phyloP scores from a whole-genome alignment of 169 alveolate species.

The Neospora caninum region DNA sequence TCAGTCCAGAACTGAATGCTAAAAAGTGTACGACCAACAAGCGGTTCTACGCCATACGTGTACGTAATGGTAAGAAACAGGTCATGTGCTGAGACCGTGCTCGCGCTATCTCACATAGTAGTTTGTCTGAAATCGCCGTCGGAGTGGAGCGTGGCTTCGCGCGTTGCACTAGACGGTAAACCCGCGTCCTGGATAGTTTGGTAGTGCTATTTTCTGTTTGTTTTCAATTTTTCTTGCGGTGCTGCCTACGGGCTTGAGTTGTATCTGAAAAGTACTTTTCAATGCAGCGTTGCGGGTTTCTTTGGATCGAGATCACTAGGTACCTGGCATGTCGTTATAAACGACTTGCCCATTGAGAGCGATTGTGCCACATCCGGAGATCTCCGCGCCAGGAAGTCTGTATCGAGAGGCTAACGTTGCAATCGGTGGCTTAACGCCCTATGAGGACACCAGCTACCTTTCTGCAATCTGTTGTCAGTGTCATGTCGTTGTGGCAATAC shows the following conservation, averaged over 20 bases:
- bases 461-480: not conserved
- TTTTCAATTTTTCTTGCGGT: not conserved
- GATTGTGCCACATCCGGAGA: slow-evolving; percentile 64
- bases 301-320: not conserved
- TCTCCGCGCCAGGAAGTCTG: slow-evolving; percentile 63
- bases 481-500: not conserved
- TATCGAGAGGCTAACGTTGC: not conserved
- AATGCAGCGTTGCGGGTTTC: not conserved
- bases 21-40: too few relatives aligned
- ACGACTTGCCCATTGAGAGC: slow-evolving; percentile 65
- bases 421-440: not conserved
- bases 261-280: not conserved
- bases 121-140: too few relatives aligned
- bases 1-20: too few relatives aligned
- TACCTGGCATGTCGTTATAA: slow-evolving; percentile 29
- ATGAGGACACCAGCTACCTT: not conserved
- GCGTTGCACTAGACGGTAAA: not conserved
- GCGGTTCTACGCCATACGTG: too few relatives aligned
- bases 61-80: too few relatives aligned
- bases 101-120: too few relatives aligned
- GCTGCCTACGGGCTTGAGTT: slow-evolving; percentile 20
- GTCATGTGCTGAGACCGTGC: too few relatives aligned
- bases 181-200: not conserved
- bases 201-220: not conserved
- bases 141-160: too few relatives aligned